Base-by-base conservation (phyloP, 305 asterid genomes). In the Caryopteris hybrid region DNA sequence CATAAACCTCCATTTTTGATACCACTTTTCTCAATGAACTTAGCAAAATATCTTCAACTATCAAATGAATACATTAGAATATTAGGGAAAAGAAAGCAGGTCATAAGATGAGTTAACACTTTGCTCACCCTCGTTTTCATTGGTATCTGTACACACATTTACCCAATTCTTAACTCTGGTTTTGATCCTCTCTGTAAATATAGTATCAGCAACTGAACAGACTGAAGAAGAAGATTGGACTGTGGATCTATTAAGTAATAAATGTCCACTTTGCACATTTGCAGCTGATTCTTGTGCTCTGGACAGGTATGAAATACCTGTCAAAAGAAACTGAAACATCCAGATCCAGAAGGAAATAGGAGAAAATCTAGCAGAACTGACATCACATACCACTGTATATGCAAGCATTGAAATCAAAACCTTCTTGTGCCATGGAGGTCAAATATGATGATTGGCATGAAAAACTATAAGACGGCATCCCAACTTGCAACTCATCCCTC, bases 391-490 rank as follows among this genome's bases (percentile, higher is more conserved):
- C 99, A 65, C 87, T 82, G 77, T 85, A 71, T 75, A 93, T 85
- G 86, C 99, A 94, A 57, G 92, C 90, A 81, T 94, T 94, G 53
- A 91, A 86, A 85, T 94, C 99, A 79, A 91, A 94, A 74, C 93
- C 97, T 73, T 89, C 91, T 58, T 59, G 83, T 21, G 88, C 93
- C 96, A 91, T 86, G 18, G 97, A 77, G 51, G 83, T 72, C 79
- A 94, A 78, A 76, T 85, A 80, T 20, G 97, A 85, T 18, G 97
- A 77, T 67, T 94, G 97, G 70, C 95, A 87, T 42, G 84, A 81
- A 80, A 94, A 94, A 76, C 86, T 79, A 75, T 94, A 91, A 73
- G 90, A 84, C 16, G 97, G 99, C 96, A 87, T 87, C 82, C 93
- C 95, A 21, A 80, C 65, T 73, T 77, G 91, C 81, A 91, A 69